These are phyloP conservation scores for Fraxinus platypoda DNA, from an alignment of 305 asterid species.

Conservation along the genomic window DNA sequence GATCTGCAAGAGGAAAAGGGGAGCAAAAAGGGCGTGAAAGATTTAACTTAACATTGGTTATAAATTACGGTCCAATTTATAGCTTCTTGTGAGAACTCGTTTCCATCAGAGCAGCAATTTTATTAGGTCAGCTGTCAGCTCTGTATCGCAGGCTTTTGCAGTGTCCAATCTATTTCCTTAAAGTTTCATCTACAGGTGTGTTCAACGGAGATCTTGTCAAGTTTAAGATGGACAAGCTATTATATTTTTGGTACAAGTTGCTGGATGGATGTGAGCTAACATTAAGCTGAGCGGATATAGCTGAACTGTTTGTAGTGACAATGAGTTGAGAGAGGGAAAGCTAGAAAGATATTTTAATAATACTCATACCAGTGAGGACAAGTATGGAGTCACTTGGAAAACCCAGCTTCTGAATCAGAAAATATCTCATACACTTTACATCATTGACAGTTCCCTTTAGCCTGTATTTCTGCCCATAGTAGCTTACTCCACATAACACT, in stretches of 20 bases:
- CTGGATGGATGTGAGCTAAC: background rate
- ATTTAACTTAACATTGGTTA: background rate
- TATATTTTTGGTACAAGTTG: background rate
- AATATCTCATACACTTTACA: slow-evolving; percentile 46
- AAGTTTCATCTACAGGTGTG: background rate
- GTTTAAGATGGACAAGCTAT: background rate
- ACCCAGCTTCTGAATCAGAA: slow-evolving; percentile 39
- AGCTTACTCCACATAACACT: slow-evolving; percentile 57
- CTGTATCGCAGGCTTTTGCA: background rate
- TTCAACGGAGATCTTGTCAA: background rate
- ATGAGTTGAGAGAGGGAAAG: background rate
- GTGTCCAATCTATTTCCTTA: background rate
- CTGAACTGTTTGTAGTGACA: background rate
- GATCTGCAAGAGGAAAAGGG: slow-evolving; percentile 1
- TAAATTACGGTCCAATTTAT: background rate
- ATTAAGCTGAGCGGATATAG: slow-evolving; percentile 1
- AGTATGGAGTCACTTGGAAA: slow-evolving; percentile 50
- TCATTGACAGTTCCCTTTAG: slow-evolving; percentile 56
- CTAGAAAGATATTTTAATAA: background rate
- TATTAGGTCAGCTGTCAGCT: background rate
- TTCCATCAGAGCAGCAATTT: background rate
- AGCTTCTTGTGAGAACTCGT: background rate
- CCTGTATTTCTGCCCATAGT: slow-evolving; percentile 47
- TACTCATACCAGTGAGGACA: slow-evolving; percentile 50
- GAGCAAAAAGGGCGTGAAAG: background rate